Evolutionary conservation across 768 basidiomycete species (phyloP).

Genomic region (Russula emetica): DNA sequence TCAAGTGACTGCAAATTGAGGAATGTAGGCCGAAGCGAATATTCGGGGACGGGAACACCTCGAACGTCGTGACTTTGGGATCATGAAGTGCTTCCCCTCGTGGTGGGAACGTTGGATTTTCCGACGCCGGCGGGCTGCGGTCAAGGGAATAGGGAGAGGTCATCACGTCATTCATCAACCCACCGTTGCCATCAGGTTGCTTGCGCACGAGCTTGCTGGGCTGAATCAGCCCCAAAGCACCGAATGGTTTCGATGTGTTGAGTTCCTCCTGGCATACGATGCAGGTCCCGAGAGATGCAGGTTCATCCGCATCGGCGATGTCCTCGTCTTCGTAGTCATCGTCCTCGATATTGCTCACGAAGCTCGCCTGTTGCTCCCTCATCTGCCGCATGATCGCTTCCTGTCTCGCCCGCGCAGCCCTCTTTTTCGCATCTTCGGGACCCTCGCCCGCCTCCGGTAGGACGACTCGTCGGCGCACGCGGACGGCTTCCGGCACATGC

Average conservation of each 20-base stretch:
- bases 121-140: constrained; percentile 37
- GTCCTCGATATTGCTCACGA: constrained; percentile 72
- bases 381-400: constrained; percentile 94
- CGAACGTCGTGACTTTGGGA: constrained; percentile 52
- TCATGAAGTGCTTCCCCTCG: constrained; percentile 47
- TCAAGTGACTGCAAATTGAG: constrained; percentile 92
- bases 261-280: constrained; percentile 98
- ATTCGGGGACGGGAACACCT: constrained; percentile 65
- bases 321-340: constrained; percentile 69
- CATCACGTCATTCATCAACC: constrained; percentile 70
- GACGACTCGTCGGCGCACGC: constrained; percentile 43
- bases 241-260: constrained; percentile 67
- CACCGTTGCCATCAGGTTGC: constrained; percentile 59
- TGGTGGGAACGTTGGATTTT: constrained; percentile 47
- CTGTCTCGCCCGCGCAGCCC: constrained; percentile 85
- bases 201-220: constrained; percentile 80
- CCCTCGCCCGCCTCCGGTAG: constrained; percentile 42
- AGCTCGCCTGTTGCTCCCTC: constrained; percentile 86
- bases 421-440: constrained; percentile 68
- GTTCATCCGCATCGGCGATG: constrained; percentile 43
- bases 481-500: constrained; percentile 56
- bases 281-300: constrained; percentile 78
- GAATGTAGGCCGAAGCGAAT: constrained; percentile 82
- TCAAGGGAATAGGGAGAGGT: constrained; percentile 64
- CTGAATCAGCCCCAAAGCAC: constrained; percentile 81